These are phyloP conservation scores for Penicillium cinerascens DNA, from an alignment of 495 filamentous ascomycete genomes.

Conservation along the genomic window DNA sequence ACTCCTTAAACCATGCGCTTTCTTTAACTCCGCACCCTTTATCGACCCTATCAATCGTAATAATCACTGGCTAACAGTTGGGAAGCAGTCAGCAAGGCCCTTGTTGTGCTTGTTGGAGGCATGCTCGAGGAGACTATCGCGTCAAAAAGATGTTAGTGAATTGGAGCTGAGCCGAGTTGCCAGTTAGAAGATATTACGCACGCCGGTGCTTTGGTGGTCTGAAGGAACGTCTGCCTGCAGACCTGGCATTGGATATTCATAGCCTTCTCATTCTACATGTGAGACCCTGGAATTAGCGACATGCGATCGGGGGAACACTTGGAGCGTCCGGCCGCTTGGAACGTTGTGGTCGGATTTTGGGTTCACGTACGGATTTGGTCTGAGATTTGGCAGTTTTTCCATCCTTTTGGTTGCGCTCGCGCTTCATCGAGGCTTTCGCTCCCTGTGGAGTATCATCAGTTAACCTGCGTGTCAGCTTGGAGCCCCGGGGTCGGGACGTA, in stretches of 20 bases:
- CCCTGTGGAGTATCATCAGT: conserved; percentile 22
- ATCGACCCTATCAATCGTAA: not conserved
- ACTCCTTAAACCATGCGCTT: not conserved
- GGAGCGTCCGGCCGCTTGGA: not conserved
- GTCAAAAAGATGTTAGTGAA: conserved; percentile 1
- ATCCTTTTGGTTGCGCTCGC: conserved; percentile 23
- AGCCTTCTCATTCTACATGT: conserved; percentile 26
- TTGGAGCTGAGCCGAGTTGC: not conserved
- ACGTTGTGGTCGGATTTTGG: not conserved
- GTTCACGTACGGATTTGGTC: conserved; percentile 20
- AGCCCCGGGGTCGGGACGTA: not conserved
- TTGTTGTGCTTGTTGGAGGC: conserved; percentile 31
- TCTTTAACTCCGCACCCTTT: not conserved
- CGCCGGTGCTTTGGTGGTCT: conserved; percentile 31
- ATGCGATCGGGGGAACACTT: not conserved
- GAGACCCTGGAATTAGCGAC: not conserved
- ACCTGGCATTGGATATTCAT: conserved; percentile 26
- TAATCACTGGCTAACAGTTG: conserved; percentile 14
- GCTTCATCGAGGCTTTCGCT: conserved; percentile 28
- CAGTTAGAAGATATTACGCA: conserved; percentile 7
- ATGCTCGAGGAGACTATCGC: conserved; percentile 24
- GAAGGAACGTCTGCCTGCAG: conserved; percentile 28
- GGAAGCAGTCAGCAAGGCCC: conserved; percentile 26
- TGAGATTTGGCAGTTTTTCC: conserved; percentile 24
- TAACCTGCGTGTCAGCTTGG: not conserved